Evolutionary conservation across 2,329 filamentous ascomycete species (phyloP).

Genomic region (Rhynchosporium secalis): DNA sequence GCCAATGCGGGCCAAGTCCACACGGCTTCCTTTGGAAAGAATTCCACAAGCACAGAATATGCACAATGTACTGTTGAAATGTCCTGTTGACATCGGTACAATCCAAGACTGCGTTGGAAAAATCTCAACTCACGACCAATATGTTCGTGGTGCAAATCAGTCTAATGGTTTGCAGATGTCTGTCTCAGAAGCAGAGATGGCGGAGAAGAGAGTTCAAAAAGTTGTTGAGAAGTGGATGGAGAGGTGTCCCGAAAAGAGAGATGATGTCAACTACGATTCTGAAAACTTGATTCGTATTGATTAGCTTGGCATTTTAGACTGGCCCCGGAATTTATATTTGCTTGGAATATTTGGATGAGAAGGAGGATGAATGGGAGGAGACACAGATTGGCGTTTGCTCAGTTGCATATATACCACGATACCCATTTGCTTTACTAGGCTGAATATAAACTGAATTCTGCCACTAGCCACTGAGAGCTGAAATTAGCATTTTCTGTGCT

Average conservation of each 20-base stretch:
- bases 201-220: conserved; percentile 22
- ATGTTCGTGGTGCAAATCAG: conserved; percentile 26
- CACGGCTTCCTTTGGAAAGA: conserved; percentile 35
- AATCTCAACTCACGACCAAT: conserved; percentile 28
- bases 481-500: too few relatives aligned
- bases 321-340: neutral
- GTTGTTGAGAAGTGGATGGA: conserved; percentile 30
- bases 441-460: neutral
- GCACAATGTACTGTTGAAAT: conserved; percentile 28
- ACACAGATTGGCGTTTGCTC: conserved; percentile 24
- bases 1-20: conserved; percentile 32
- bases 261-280: conserved; percentile 29
- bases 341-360: neutral
- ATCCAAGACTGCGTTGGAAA: conserved; percentile 18
- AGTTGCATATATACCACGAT: conserved; percentile 28
- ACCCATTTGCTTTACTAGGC: conserved; percentile 33
- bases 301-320: neutral
- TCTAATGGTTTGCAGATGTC: conserved; percentile 26
- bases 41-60: conserved; percentile 30
- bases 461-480: neutral
- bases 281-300: conserved; percentile 21
- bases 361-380: neutral
- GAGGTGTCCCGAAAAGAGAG: conserved; percentile 12
- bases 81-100: conserved; percentile 17
- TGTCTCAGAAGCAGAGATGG: conserved; percentile 11